Base-by-base conservation (phyloP, 805 yeast genomes). In the Candida sphagnicola region DNA sequence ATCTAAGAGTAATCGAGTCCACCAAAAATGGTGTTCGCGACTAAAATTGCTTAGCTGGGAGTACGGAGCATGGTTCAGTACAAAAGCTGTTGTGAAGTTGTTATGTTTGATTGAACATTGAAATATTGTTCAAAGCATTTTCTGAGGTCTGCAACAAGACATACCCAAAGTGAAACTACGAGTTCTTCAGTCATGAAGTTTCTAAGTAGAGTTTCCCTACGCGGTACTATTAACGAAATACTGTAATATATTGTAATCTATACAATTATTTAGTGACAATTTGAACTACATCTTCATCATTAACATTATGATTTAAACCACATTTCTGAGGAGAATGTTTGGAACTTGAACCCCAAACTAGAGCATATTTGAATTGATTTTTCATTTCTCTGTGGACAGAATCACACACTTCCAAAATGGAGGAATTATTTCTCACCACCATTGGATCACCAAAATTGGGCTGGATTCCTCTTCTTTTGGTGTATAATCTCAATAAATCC, bases 251-350 rank as follows among this genome's bases (percentile, higher is more conserved):
- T 26, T 26, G 29, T 26, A 26, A 10, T 26, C 29, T 26, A 26
- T 26, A 26, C 29, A 26, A 26, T 47, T 70, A 89, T 65, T 89
- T 91, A 15, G 96, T 80, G 35, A 91, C 88, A 41, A 91, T 78
- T 36, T 93, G 82, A 16, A 93, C 91, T 13, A 91, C 99, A 57
- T 91, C 99, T 56, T 90, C 97, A 57, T 91, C 98, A 49, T 85
- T 79, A 11, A 93, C 82, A 26, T 69, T 67, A 58, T 91, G 99
- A 45, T 57, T 76, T 41, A 91, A 68, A 0, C 99, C 98, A 70
- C 98, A 91, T 57, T 91, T 91, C 56, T 91, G 99, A 3, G 98
- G 98, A 25, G 91, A 86, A 57, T 88, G 95, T 59, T 93, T 93
- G 5, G 97, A 85, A 34, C 95, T 82, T 1, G 90, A 80, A 0